phyloP scores from a whole-genome alignment of 345 rosid genomes.

The Raphanus sativus region DNA sequence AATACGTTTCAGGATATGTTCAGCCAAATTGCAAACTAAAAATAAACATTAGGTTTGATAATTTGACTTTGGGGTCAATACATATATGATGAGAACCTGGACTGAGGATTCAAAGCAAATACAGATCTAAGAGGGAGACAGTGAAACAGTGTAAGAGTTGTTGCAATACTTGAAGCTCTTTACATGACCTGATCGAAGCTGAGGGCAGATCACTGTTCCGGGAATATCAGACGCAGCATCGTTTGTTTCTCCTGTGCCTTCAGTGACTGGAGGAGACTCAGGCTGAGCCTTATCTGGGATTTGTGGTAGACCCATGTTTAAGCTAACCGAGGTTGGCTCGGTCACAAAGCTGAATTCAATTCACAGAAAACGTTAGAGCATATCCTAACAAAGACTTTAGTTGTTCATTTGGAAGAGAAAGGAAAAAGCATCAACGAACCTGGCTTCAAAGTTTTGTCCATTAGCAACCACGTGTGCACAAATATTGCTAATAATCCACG shows the following conservation, averaged over 20 bases:
- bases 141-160: constrained; percentile 60
- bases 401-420: not conserved
- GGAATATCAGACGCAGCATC: constrained; percentile 45
- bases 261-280: constrained; percentile 25
- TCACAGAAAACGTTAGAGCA: constrained; percentile 2
- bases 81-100: constrained; percentile 12
- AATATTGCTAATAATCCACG: constrained; percentile 78
- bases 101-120: constrained; percentile 9
- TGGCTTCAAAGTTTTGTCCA: constrained; percentile 68
- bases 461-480: constrained; percentile 57
- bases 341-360: constrained; percentile 64
- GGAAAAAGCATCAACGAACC: constrained; percentile 45
- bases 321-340: constrained; percentile 59
- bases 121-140: constrained; percentile 51
- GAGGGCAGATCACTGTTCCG: constrained; percentile 51
- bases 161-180: constrained; percentile 64
- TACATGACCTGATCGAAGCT: constrained; percentile 54
- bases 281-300: constrained; percentile 32
- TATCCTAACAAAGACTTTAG: not conserved
- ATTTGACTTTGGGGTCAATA: constrained; percentile 6
- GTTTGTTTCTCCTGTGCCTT: constrained; percentile 31
- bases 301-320: constrained; percentile 66
- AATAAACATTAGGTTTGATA: not conserved
- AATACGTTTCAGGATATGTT: constrained; percentile 1
- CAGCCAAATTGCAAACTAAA: constrained; percentile 5